Conservation (phyloP, 2,329 filamentous ascomycete species). For the Aspergillus calidoustus region DNA sequence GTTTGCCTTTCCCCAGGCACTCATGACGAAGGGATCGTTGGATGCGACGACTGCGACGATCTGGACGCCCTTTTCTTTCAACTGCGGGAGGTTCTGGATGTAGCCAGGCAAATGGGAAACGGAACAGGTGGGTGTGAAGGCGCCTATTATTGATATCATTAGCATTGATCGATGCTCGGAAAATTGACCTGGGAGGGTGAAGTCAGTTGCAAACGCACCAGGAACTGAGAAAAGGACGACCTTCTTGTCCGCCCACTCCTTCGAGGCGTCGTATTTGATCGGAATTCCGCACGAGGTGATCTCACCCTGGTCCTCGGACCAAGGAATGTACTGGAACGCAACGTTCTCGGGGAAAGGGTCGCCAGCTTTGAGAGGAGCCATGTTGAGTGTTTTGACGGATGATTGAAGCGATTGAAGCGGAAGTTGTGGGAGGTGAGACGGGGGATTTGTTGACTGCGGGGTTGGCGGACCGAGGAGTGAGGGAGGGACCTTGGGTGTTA, state of each 20-base stretch:
- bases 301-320: slow-evolving; percentile 69
- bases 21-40: slow-evolving; percentile 87
- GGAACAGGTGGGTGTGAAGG: slow-evolving; percentile 86
- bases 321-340: slow-evolving; percentile 80
- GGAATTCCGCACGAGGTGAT: slow-evolving; percentile 80
- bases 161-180: not conserved
- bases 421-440: slow-evolving; percentile 2
- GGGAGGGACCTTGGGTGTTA: not conserved
- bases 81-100: slow-evolving; percentile 68
- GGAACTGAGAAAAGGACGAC: slow-evolving; percentile 74
- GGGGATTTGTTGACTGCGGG: slow-evolving; percentile 2
- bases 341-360: slow-evolving; percentile 81
- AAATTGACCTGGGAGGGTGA: too few relatives aligned
- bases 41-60: slow-evolving; percentile 76
- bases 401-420: not conserved
- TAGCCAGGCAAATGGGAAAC: slow-evolving; percentile 78
- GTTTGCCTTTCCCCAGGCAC: slow-evolving; percentile 86
- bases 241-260: slow-evolving; percentile 74
- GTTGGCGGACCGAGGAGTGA: not conserved
- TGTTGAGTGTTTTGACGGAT: slow-evolving; percentile 7
- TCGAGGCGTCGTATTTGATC: slow-evolving; percentile 76
- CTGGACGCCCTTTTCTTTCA: slow-evolving; percentile 81
- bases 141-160: slow-evolving; percentile 50
- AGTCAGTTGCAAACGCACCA: slow-evolving; percentile 45
- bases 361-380: slow-evolving; percentile 69